phyloP scores from a whole-genome alignment of 257 asterid genomes.

The Solanum sejunctum region DNA sequence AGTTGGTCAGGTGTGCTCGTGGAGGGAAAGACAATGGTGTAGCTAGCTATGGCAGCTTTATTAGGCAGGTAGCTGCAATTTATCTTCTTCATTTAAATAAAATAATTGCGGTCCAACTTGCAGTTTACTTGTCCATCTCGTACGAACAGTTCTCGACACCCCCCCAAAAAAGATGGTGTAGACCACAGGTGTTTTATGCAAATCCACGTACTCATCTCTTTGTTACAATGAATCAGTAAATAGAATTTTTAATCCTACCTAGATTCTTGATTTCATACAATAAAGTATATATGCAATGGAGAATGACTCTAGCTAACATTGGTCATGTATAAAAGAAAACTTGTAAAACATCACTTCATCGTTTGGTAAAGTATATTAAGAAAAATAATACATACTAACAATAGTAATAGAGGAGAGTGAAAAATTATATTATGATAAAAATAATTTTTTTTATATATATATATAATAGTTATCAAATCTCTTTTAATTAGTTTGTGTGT shows the following conservation, averaged over 20 bases:
- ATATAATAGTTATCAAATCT: no score
- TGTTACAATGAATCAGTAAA: neutral
- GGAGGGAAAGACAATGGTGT: constrained; percentile 24
- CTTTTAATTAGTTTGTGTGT: no score
- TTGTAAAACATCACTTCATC: no score
- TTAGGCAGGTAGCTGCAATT: neutral
- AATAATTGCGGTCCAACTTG: constrained; percentile 8
- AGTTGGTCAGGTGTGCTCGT: constrained; percentile 12
- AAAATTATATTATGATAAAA: no score
- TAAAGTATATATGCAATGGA: no score
- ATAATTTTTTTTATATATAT: no score
- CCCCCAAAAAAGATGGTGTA: neutral
- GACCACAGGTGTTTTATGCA: neutral
- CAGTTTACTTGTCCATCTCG: neutral
- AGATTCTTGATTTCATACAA: no score
- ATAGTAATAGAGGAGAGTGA: no score
- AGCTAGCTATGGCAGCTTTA: neutral
- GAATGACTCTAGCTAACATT: no score
- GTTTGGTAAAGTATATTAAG: no score
- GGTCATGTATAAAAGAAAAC: no score
- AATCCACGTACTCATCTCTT: neutral
- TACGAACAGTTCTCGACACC: neutral
- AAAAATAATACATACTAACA: no score
- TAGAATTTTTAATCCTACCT: neutral
- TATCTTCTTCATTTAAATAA: neutral